phyloP scores from a whole-genome alignment of 306 rosid genomes.

The Cucurbita pepo region DNA sequence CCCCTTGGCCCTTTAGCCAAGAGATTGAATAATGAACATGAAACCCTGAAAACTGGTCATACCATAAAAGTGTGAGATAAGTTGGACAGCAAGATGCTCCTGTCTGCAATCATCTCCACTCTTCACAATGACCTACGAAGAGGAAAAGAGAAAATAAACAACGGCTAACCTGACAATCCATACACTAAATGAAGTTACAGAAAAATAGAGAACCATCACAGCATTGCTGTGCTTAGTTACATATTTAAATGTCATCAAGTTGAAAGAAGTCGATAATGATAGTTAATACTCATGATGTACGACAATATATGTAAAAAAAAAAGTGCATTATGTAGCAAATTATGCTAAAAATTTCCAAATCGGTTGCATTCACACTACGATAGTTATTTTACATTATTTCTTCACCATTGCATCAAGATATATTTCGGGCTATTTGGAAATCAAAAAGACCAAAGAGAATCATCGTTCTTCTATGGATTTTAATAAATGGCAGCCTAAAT shows the following conservation, averaged over 20 bases:
- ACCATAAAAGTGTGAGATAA: slow-evolving; percentile 96
- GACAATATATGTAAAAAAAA: not conserved
- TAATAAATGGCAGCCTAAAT: too few species aligned
- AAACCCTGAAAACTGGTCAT: slow-evolving; percentile 3
- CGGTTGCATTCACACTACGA: not conserved
- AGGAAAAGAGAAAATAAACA: not conserved
- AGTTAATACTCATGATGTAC: not conserved
- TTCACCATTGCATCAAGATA: too few species aligned
- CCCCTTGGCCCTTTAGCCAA: not conserved
- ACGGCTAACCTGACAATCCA: not conserved
- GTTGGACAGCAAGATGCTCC: slow-evolving; percentile 99
- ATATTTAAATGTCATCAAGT: not conserved
- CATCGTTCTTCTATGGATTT: too few species aligned
- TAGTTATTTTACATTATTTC: not conserved
- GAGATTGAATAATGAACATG: not conserved
- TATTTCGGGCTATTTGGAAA: too few species aligned
- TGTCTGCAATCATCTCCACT: slow-evolving; percentile 99
- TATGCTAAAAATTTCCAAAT: not conserved
- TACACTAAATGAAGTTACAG: not conserved
- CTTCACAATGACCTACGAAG: slow-evolving; percentile 72
- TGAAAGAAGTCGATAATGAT: not conserved
- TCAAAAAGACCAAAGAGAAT: too few species aligned
- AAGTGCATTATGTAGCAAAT: not conserved
- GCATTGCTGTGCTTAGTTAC: not conserved
- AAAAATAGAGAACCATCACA: not conserved